Percentiles rank a stretch among this genome's conserved stretches.
Conservation (phyloP, 1,139 yeast genomes). For the Debaryomyces sp. region DNA sequence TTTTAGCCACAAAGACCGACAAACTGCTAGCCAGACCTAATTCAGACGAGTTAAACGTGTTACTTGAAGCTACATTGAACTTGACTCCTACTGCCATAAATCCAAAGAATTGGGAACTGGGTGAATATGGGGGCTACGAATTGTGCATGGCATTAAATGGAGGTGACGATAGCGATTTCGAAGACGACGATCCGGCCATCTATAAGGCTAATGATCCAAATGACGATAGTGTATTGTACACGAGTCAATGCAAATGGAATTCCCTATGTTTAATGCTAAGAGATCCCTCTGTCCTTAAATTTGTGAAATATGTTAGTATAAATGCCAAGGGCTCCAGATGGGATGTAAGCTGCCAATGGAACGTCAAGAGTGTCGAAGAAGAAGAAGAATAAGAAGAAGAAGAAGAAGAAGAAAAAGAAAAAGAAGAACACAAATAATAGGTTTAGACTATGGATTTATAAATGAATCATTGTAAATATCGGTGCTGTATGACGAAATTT, state of each 20-base stretch:
- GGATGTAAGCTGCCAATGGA: slow-evolving; percentile 87
- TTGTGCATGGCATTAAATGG: slow-evolving; percentile 74
- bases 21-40: slow-evolving; percentile 42
- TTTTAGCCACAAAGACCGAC: slow-evolving; percentile 80
- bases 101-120: slow-evolving; percentile 74
- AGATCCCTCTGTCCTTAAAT: slow-evolving; percentile 83
- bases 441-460: not conserved
- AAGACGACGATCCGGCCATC: slow-evolving; percentile 59
- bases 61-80: slow-evolving; percentile 70
- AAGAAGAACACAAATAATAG: not conserved
- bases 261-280: slow-evolving; percentile 74
- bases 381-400: slow-evolving; percentile 23
- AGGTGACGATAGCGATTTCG: slow-evolving; percentile 42
- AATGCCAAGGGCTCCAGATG: slow-evolving; percentile 91
- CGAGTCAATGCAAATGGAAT: slow-evolving; percentile 86
- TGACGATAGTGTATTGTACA: slow-evolving; percentile 80
- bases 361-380: slow-evolving; percentile 45
- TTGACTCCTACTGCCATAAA: slow-evolving; percentile 68
- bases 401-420: slow-evolving; percentile 9
- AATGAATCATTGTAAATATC: not conserved
- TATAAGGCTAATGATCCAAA: slow-evolving; percentile 56
- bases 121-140: slow-evolving; percentile 94
- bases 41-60: slow-evolving; percentile 47
- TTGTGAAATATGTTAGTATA: slow-evolving; percentile 88
- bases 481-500: not conserved